Percentiles rank a stretch among this genome's conserved stretches.
These are phyloP conservation scores for Aphanomyces astaci DNA, from an alignment of 352 stramenopile species.

Conservation along the genomic window DNA sequence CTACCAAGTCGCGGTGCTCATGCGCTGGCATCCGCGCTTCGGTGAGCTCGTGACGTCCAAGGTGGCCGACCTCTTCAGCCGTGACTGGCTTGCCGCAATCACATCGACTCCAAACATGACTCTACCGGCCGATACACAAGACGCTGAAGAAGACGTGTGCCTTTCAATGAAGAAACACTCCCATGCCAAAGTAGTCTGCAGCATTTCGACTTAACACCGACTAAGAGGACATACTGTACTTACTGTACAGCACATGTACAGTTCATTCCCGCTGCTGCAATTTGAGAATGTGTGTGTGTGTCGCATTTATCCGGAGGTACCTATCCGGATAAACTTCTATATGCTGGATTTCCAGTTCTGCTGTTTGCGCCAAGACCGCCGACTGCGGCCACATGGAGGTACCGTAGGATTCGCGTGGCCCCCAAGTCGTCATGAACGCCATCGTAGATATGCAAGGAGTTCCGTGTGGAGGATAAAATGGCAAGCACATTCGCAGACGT, in stretches of 20 bases:
- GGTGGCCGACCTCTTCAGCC: not conserved
- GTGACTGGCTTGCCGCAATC: not conserved
- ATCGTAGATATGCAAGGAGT: slow-evolving; percentile 15
- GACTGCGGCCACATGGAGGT: slow-evolving; percentile 14
- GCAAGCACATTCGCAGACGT: not conserved
- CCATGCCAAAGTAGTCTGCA: not conserved
- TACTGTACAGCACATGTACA: too few species aligned
- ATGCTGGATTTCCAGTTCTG: not conserved
- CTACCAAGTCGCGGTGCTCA: not conserved
- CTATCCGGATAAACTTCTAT: not conserved
- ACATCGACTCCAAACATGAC: not conserved
- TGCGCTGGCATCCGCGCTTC: not conserved
- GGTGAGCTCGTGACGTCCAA: not conserved
- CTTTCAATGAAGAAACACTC: not conserved
- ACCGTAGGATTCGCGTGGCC: not conserved
- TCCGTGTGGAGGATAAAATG: slow-evolving; percentile 2
- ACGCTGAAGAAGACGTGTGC: not conserved
- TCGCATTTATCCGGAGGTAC: too few species aligned
- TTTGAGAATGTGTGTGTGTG: too few species aligned
- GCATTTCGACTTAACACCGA: not conserved
- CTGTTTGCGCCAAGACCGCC: not conserved
- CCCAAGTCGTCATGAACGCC: not conserved
- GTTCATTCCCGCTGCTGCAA: too few species aligned
- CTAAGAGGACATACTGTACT: too few species aligned
- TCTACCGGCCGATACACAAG: not conserved